Evolutionary conservation across 768 basidiomycete genomes (phyloP), one percentile per base, ranked within the genome.

Genomic region (Mycena chlorophos): DNA sequence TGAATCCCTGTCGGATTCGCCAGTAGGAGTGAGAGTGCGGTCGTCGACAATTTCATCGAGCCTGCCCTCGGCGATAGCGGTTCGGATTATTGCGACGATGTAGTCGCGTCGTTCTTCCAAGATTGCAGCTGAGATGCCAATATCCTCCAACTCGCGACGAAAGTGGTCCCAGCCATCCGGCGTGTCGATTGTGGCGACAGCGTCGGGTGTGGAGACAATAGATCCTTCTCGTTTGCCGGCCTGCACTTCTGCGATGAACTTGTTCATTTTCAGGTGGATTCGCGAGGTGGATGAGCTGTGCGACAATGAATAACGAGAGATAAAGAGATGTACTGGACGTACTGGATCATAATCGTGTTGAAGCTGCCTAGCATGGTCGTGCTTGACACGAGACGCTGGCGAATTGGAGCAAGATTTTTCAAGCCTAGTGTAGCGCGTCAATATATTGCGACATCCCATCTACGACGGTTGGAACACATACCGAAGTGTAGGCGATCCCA

Each of bases 401-500:
- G 52, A 5, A 63, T 39, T 10, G 60, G 58, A 38, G 62, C 42
- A 23, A 63, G 43, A 40, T 63, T 55, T 28, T 55, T 53, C 20
- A 60, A 38, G n/a, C n/a, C n/a, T n/a, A n/a, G n/a, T n/a, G n/a
- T n/a, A n/a, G n/a, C n/a, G n/a, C n/a, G n/a, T n/a, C n/a, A n/a
- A n/a, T n/a, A n/a, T n/a, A n/a, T n/a, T n/a, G n/a, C n/a, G n/a
- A n/a, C n/a, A n/a, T n/a, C n/a, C n/a, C n/a, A n/a, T n/a, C n/a
- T n/a, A n/a, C n/a, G n/a, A n/a, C n/a, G n/a, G n/a, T n/a, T n/a
- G n/a, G n/a, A n/a, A n/a, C n/a, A n/a, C n/a, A n/a, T n/a, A 14
- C 62, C 58, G 43, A 57, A 63, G 17, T 55, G 52, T 58, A 63
- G 46, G n/a, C 62, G 58, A 40, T 63, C 62, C 62, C 62, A 63